Evolutionary conservation across 208 protist species (phyloP).

Genomic region (Acanthamoeba royreba): DNA sequence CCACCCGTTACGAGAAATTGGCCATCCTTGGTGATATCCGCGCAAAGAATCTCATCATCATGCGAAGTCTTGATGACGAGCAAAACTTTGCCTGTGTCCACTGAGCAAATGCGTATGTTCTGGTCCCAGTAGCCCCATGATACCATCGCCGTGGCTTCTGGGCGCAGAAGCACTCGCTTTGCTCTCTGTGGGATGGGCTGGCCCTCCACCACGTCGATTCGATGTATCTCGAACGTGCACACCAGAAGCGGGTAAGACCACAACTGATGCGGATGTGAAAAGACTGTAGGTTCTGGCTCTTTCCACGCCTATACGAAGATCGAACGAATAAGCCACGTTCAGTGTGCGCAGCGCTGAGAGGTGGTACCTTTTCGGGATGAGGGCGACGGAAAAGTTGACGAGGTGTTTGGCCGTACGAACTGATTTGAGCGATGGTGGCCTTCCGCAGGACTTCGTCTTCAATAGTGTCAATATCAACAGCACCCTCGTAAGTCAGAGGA

Average conservation of each 20-base stretch:
- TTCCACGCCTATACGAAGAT: too few relatives aligned
- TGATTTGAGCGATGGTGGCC: conserved; percentile 89
- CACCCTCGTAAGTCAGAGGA: conserved; percentile 91
- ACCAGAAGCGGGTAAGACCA: not conserved
- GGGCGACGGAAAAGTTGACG: conserved; percentile 92
- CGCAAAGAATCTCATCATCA: conserved; percentile 40
- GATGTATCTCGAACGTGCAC: not conserved
- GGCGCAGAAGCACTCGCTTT: conserved; percentile 89
- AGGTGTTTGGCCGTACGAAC: conserved; percentile 96
- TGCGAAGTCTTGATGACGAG: conserved; percentile 31
- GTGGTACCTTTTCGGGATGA: conserved; percentile 81
- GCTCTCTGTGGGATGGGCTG: not conserved
- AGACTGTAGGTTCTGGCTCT: conserved; percentile 33
- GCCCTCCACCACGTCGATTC: not conserved
- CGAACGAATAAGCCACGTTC: too few relatives aligned
- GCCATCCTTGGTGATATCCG: not conserved
- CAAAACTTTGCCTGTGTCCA: conserved; percentile 62
- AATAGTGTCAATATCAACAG: conserved; percentile 82
- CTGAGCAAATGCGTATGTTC: conserved; percentile 60
- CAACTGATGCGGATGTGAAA: not conserved
- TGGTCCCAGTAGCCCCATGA: conserved; percentile 75
- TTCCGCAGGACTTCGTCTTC: conserved; percentile 65
- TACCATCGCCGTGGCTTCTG: conserved; percentile 81
- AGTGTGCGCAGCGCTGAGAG: too few relatives aligned
- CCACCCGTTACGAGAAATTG: conserved; percentile 25